Evolutionary conservation across 176 grass and related monocot genomes (phyloP).

Genomic region (Ampelocalamus luodianensis): DNA sequence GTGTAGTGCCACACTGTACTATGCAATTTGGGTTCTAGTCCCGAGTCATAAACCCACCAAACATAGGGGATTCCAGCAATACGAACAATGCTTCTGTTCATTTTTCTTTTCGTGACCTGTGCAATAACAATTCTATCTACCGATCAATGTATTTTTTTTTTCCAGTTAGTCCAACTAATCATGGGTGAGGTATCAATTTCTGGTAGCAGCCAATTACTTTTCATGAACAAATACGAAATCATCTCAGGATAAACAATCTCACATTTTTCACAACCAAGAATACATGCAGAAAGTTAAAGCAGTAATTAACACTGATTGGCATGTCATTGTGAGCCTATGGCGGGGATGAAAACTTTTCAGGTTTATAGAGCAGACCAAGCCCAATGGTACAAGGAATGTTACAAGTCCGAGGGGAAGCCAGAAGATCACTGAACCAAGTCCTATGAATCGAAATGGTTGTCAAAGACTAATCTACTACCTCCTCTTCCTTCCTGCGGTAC

Average conservation of each 20-base stretch:
- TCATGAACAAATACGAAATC: neutral
- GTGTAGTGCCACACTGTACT: no score
- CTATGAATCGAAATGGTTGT: slow-evolving; percentile 15
- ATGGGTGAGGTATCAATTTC: neutral
- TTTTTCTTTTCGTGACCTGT: no score
- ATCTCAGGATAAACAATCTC: neutral
- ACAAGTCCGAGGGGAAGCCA: neutral
- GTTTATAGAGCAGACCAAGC: slow-evolving; percentile 1
- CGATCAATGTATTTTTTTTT: no score
- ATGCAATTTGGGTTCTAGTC: no score
- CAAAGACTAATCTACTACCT: neutral
- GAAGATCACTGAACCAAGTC: neutral
- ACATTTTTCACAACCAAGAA: neutral
- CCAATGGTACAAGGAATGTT: slow-evolving; percentile 14
- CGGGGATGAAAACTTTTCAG: neutral
- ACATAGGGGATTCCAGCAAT: no score
- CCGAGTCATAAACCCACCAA: no score
- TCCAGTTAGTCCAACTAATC: no score
- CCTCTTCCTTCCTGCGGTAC: neutral
- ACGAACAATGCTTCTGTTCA: no score
- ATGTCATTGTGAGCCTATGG: slow-evolving; percentile 2
- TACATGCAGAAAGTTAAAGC: neutral
- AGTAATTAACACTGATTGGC: neutral
- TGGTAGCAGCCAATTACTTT: neutral
- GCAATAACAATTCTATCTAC: no score